phyloP scores from a whole-genome alignment of 129 eudicot genomes.

The Heracleum sosnowskyi region DNA sequence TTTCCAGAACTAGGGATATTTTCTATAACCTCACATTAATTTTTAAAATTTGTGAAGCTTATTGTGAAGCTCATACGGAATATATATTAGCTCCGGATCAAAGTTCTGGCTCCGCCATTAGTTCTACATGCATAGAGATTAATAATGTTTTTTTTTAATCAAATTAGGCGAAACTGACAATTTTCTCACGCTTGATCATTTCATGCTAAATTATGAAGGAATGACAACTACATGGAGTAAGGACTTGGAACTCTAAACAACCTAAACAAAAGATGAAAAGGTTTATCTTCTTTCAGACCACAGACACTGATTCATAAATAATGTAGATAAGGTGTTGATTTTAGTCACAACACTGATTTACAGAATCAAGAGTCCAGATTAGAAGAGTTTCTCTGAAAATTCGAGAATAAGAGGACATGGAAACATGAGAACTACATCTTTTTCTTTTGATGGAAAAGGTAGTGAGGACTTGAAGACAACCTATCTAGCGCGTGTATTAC shows the following conservation, averaged over 20 bases:
- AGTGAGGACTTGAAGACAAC: neutral
- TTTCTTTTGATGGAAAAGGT: neutral
- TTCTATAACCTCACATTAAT: neutral
- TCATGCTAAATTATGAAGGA: neutral
- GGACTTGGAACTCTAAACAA: neutral
- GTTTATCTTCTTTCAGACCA: neutral
- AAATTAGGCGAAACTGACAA: neutral
- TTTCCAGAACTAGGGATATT: neutral
- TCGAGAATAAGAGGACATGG: neutral
- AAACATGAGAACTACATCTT: neutral
- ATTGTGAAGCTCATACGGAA: neutral
- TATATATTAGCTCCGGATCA: neutral
- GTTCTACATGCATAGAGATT: neutral
- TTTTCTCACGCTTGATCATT: neutral
- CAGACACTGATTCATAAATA: neutral
- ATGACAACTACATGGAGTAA: neutral
- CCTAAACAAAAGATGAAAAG: neutral
- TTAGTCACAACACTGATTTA: neutral
- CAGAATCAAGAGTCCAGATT: neutral
- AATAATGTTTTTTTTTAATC: no score
- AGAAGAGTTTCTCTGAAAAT: neutral
- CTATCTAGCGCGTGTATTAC: no score
- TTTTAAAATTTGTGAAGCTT: no score
- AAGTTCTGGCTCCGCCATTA: neutral
- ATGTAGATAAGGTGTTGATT: neutral